Evolutionary conservation across 306 rosid genomes (phyloP).

Genomic region (apple (Malus domestica)): DNA sequence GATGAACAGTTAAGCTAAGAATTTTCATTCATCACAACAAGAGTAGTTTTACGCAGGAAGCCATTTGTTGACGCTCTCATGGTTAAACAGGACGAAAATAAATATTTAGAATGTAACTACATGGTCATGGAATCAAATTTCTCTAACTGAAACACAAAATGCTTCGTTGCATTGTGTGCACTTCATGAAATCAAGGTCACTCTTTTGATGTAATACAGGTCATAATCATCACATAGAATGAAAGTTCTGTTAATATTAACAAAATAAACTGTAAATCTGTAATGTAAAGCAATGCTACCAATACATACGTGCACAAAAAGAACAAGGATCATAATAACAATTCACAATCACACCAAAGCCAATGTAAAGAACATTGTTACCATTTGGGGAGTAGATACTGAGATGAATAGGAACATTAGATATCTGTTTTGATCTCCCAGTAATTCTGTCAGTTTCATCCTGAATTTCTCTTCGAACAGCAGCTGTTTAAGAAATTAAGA

Average conservation of each 20-base stretch:
- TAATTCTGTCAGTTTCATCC: constrained; percentile 70
- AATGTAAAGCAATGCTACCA: background rate
- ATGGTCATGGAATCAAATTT: background rate
- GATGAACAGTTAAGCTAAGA: background rate
- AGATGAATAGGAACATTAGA: constrained; percentile 88
- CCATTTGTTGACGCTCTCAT: background rate
- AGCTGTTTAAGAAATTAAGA: constrained; percentile 37
- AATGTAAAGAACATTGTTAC: constrained; percentile 18
- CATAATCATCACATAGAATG: background rate
- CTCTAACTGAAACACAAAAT: background rate
- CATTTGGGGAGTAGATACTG: constrained; percentile 73
- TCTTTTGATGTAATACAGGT: background rate
- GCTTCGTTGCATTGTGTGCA: background rate
- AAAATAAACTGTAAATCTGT: background rate
- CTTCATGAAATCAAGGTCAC: background rate
- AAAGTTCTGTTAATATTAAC: background rate
- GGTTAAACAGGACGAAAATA: background rate
- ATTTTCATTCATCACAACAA: constrained; percentile 8
- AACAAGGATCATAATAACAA: background rate
- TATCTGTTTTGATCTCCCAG: constrained; percentile 69
- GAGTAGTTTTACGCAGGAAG: background rate
- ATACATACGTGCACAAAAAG: background rate
- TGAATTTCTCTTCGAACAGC: constrained; percentile 78
- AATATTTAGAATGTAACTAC: background rate
- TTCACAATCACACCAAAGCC: background rate